Percentiles rank a stretch among this genome's conserved stretches.
Evolutionary conservation across 257 asterid genomes (phyloP).

Genomic region (Fraxinus anomala): DNA sequence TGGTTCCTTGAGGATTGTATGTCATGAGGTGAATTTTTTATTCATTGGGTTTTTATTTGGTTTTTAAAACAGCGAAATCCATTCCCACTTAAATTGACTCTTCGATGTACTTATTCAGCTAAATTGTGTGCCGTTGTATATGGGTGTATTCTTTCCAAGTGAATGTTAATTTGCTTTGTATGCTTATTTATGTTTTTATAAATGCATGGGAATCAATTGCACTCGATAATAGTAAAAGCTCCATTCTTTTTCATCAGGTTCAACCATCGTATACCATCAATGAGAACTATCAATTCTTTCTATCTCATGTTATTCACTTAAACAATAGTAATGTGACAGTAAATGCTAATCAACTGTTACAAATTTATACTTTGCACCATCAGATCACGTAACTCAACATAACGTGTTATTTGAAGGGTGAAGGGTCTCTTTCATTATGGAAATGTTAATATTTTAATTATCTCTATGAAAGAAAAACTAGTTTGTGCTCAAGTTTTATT

Average conservation of each 20-base stretch:
- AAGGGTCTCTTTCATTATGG: conserved; percentile 6
- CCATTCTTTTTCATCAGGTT: not conserved
- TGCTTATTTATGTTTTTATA: not conserved
- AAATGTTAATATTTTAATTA: not conserved
- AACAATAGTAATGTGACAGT: not conserved
- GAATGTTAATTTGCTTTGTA: not conserved
- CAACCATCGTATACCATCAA: not conserved
- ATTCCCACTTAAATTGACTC: conserved; percentile 2
- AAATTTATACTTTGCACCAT: not conserved
- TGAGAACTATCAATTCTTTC: not conserved
- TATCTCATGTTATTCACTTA: not conserved
- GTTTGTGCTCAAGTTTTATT: conserved; percentile 9
- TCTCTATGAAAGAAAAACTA: not conserved
- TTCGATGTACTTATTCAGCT: not conserved
- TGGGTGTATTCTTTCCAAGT: not conserved
- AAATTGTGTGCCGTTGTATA: not conserved
- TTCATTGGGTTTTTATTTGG: conserved; percentile 8
- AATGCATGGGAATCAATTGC: not conserved
- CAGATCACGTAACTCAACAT: conserved; percentile 19
- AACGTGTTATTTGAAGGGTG: not conserved
- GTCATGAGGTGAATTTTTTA: conserved; percentile 1
- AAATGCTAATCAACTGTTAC: not conserved
- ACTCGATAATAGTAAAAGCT: not conserved
- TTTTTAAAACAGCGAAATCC: conserved; percentile 2
- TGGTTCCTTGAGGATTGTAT: conserved; percentile 15